Evolutionary conservation across 768 basidiomycete species (phyloP), one percentile per base, ranked within the genome.

Genomic region (Mycena rebaudengoi): DNA sequence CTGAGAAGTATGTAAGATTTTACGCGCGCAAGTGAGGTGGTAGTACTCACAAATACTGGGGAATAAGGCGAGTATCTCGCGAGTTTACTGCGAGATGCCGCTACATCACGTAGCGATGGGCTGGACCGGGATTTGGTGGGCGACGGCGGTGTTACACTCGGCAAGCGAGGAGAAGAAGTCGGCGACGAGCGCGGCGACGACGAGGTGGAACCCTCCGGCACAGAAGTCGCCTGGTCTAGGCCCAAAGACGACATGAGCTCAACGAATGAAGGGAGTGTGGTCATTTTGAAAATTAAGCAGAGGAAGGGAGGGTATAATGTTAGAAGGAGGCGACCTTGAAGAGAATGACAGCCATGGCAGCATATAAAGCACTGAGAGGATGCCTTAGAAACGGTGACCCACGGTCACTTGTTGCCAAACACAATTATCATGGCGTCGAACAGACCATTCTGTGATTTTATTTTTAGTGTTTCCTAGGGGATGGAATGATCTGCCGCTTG

Each of bases 171-270:
- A 49, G 74, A 79, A 55, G 67, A 56, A 46, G 81, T 79, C 57
- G 83, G 82, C 28, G 82, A 77, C 44, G 85, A 82, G 48, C 80
- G 82, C 55, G 86, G 76, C 44, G 80, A 78, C 50, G 78, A 83
- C 28, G 80, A 78, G 4, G 83, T 79, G 25, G 82, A 79, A 66
- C 64, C 67, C 70, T 69, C 77, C 46, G 78, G 69, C 25, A 73
- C 67, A 50, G 63, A 70, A 65, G 78, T 46, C 29, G 72, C 75
- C 67, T 84, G 83, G 67, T 91, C 87, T 75, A 94, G 82, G 66
- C 91, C 93, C 69, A 95, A 82, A 63, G 93, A 86, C 65, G 87
- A 86, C 91, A 95, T 92, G 74, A 95, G 90, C 79, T 94, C 89
- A 61, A 92, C 88, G 75, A 95, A 95, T 59, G 93, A 94, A 72